Conservation (phyloP, 768 basidiomycete genomes). For the Lepiota venenata region DNA sequence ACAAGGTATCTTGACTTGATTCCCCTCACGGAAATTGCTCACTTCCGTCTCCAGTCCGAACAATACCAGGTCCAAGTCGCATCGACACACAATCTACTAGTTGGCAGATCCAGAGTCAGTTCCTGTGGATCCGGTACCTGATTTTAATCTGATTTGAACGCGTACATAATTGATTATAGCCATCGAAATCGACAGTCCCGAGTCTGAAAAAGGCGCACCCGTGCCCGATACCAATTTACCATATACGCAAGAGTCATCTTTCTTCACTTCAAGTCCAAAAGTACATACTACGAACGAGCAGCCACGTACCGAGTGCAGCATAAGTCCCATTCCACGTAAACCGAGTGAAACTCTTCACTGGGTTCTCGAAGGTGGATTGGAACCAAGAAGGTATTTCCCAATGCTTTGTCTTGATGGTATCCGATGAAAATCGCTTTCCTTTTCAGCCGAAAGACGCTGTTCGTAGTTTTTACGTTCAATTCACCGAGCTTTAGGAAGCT, state of each 20-base stretch:
- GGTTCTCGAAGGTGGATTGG: background rate
- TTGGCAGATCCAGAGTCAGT: background rate
- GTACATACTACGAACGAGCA: background rate
- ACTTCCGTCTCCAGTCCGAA: background rate
- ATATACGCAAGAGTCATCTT: background rate
- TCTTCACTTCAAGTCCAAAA: background rate
- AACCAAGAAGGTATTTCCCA: background rate
- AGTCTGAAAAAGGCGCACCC: background rate
- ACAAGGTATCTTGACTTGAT: background rate
- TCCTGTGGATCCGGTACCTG: too few species aligned
- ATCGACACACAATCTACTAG: background rate
- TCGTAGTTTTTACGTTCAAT: background rate
- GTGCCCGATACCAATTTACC: background rate
- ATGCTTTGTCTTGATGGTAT: too few species aligned
- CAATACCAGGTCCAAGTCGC: background rate
- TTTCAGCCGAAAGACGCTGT: background rate
- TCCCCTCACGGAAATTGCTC: background rate
- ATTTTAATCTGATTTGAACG: background rate
- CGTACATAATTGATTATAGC: background rate
- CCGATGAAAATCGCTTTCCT: too few species aligned
- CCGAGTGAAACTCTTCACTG: background rate
- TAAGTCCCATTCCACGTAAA: background rate
- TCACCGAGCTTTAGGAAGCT: background rate
- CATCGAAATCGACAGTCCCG: background rate
- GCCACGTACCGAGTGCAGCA: background rate